A percentile compares a stretch with the other conserved stretches of the same genome.
These are phyloP conservation scores for Fomes fomentarius DNA, from an alignment of 1,284 basidiomycete genomes.

Conservation along the genomic window DNA sequence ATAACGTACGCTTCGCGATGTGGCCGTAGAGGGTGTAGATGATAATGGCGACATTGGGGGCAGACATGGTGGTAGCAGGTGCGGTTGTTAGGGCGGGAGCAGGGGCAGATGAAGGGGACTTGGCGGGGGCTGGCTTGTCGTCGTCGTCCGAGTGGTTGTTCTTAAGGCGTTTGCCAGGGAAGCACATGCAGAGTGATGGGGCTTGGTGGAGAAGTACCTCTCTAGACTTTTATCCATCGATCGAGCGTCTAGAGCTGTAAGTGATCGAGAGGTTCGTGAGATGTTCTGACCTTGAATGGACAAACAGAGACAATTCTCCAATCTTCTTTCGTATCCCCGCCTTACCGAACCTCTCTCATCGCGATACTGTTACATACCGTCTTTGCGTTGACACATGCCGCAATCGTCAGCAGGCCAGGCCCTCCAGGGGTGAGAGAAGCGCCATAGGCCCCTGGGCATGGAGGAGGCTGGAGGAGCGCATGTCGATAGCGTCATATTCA, in stretches of 20 bases:
- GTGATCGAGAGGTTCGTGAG: neutral
- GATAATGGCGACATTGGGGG: constrained; percentile 75
- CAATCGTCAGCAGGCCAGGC: too few relatives aligned
- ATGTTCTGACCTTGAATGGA: neutral
- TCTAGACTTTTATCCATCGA: constrained; percentile 5
- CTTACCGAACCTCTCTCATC: too few relatives aligned
- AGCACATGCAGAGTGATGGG: constrained; percentile 39
- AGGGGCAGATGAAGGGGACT: constrained; percentile 12
- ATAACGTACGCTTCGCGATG: constrained; percentile 63
- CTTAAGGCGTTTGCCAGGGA: constrained; percentile 44
- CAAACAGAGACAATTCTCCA: neutral
- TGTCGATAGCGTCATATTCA: neutral
- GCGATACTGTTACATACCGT: too few relatives aligned
- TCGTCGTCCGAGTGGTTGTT: constrained; percentile 37
- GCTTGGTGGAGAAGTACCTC: neutral
- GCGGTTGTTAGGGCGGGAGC: constrained; percentile 20
- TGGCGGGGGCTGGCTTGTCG: constrained; percentile 24
- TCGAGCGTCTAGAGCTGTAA: neutral
- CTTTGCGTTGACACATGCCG: too few relatives aligned
- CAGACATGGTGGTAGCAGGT: constrained; percentile 29
- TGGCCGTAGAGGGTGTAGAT: constrained; percentile 88
- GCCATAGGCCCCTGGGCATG: too few relatives aligned
- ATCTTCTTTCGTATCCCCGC: neutral
- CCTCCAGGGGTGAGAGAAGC: too few relatives aligned
- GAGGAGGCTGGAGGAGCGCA: too few relatives aligned